A percentile compares a stretch with the other conserved stretches of the same genome.
Conservation (phyloP, 1,139 yeast species). For the Candida smagusa region DNA sequence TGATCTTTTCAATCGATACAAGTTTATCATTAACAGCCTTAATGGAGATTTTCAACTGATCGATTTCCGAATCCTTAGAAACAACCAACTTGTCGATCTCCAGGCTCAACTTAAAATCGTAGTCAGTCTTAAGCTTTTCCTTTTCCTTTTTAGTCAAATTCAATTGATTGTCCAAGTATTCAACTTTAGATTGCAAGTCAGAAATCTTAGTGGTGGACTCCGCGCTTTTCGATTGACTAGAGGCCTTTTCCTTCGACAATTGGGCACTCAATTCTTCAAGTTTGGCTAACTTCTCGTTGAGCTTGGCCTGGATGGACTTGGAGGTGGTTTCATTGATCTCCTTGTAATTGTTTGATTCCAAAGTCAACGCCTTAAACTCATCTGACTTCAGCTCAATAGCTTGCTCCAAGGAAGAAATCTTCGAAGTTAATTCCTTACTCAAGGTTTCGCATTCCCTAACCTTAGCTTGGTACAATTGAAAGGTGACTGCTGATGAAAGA, state of each 20-base stretch:
- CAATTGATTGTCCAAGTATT: conserved; percentile 7
- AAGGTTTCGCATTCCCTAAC: conserved; percentile 18
- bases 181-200: conserved; percentile 4
- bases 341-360: conserved; percentile 6
- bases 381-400: conserved; percentile 11
- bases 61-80: conserved; percentile 23
- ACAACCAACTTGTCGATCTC: conserved; percentile 29
- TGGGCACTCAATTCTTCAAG: conserved; percentile 8
- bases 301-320: conserved; percentile 5
- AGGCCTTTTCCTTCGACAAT: conserved; percentile 7
- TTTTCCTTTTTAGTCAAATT: conserved; percentile 10
- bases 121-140: conserved; percentile 19
- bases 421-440: conserved; percentile 12
- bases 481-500: conserved; percentile 22
- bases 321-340: conserved; percentile 7
- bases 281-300: conserved; percentile 9
- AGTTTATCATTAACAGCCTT: conserved; percentile 5
- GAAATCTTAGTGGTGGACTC: conserved; percentile 5
- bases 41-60: conserved; percentile 10
- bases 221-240: conserved; percentile 10
- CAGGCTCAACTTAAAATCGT: conserved; percentile 26
- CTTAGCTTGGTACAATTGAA: conserved; percentile 25
- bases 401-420: conserved; percentile 11
- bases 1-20: conserved; percentile 3
- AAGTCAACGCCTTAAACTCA: conserved; percentile 8